Base-by-base conservation (phyloP, 1,284 basidiomycete genomes). In the Ceratobasidium sp. region DNA sequence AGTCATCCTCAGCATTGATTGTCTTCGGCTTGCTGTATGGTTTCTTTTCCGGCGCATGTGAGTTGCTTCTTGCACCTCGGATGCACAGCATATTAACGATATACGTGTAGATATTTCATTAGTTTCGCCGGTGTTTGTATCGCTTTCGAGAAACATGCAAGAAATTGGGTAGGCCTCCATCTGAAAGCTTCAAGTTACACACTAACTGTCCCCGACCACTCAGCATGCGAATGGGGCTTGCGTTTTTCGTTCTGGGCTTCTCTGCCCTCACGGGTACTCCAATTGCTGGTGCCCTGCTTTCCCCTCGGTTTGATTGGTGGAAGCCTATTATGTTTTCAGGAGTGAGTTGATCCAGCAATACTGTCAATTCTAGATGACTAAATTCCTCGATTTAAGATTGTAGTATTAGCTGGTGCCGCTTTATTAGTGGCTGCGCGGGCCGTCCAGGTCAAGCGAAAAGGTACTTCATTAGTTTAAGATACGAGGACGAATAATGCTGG, bases 21-120 rank as follows among this genome's bases (percentile, higher is more conserved):
- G 62, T 67, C 9, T 77, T 75, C 30, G 59, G 50, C 16, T 46
- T 76, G 0, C 36, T 77, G 14, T 77, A 71, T 16, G 76, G 76
- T 0, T 67, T 72, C 77, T 71, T 71, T 34, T 74, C 73, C 8
- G 73, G 73, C 16, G 73, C 73, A 23, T 70, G 73, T 71, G 50
- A 39, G 73, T 62, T 9, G 36, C 41, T 48, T 65, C 12, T 23
- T 16, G 18, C 8, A 34, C 16, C 23, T 9, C 14, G 32, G n/a
- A 1, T 3, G n/a, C 21, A 9, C 21, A 16, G 36, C 18, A 5
- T 4, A 34, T 36, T 48, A 53, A 61, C 32, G 3, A 30, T 3
- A 6, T 26, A n/a, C 34, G 46, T 46, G 16, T 21, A 74, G 73
- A 58, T 36, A 34, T 71, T 36, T 71, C 67, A 2, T 59, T 74